Base-by-base conservation (phyloP, 192 early-diverging fungal species). In the Coemansia sp. region DNA sequence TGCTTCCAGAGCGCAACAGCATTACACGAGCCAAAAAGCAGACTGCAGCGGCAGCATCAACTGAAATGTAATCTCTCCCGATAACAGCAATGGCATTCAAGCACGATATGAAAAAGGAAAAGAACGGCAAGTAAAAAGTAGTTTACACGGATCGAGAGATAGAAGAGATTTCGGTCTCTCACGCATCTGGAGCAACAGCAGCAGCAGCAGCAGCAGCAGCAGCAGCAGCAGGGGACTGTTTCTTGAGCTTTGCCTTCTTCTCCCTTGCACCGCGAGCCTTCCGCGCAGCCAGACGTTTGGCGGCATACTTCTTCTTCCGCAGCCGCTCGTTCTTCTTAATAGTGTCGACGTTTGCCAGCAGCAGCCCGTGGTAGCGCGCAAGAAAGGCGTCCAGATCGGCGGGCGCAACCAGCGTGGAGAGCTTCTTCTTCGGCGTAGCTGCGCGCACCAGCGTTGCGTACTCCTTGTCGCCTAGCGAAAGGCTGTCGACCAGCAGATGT, bases 1-100 rank as follows among this genome's bases (percentile, higher is more conserved):
- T 85, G n/a, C 72, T 85, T 5, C 68, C 81, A 10, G 67, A 75
- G 64, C 72, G 75, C 57, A 77, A 83, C 73, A 72, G 74, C 57
- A 50, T 71, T 42, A 72, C 67, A 9, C 70, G 40, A 37, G 63
- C 63, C 6, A 47, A 67, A 16, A 75, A 74, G 60, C 70, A 64
- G 50, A 77, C 21, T 21, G 21, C 32, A 32, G 32, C 32, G 4
- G 32, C 32, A 32, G 32, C 32, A 32, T 32, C 32, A 32, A 32
- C 32, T 32, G 32, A 32, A 32, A 32, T 2, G 32, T 32, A 32
- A 32, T 2, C 32, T 32, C 32, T 32, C 32, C 32, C 32, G 32
- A 32, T 32, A 32, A 32, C 4, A 32, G 32, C 32, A 32, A 32
- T 32, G 32, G 1, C 32, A 32, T 32, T 32, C 32, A 32, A 32